Conservation (phyloP, 345 rosid species). For the Raphanus sativus region DNA sequence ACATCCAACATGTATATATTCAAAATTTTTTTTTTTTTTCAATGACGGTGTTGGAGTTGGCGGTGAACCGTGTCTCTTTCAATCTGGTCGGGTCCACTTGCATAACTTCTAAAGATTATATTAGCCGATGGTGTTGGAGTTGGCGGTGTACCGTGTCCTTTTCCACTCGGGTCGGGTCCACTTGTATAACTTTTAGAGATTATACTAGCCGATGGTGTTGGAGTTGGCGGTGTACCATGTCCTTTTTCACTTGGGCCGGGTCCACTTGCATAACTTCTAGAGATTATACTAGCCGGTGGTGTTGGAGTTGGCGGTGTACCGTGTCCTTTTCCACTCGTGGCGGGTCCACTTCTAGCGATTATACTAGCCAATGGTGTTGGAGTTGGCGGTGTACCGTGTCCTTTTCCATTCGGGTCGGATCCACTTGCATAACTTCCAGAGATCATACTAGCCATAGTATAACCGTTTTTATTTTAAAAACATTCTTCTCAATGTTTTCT, state of each 20-base stretch:
- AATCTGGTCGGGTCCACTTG: background rate
- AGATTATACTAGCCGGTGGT: no score
- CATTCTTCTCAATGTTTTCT: no score
- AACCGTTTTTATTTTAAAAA: no score
- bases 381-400: background rate
- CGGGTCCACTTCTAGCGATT: no score
- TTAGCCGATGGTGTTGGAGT: background rate
- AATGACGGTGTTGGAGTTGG: background rate
- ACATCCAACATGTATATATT: no score
- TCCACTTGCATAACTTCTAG: background rate
- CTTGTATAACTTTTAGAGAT: no score
- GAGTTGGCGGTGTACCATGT: background rate
- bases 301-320: no score
- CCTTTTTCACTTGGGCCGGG: background rate
- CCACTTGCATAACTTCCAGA: background rate
- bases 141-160: background rate
- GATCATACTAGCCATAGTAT: background rate
- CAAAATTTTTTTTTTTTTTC: no score
- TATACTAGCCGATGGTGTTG: background rate
- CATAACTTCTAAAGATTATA: background rate
- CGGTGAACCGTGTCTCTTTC: background rate
- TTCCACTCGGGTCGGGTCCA: background rate
- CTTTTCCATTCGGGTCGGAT: background rate
- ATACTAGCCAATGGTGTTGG: background rate
- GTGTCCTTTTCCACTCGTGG: no score